phyloP scores from a whole-genome alignment of 371 early-diverging fungal genomes.

The Entomophthora muscae region DNA sequence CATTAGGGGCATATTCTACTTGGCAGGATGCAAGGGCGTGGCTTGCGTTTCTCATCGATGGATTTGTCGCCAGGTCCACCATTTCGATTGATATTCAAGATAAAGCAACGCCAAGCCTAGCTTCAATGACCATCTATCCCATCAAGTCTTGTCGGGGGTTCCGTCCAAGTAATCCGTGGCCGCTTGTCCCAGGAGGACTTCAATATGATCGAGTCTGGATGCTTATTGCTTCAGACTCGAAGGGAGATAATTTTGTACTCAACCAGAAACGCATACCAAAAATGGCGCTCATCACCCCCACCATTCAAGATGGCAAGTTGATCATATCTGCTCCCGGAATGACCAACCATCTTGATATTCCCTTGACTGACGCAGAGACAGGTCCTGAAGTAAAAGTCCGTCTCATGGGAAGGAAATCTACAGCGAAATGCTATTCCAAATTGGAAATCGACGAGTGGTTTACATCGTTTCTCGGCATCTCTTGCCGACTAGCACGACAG shows the following conservation, averaged over 20 bases:
- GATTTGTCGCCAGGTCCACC: neutral
- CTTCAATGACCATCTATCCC: constrained; percentile 25
- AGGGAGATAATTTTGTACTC: constrained; percentile 12
- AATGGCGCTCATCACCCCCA: neutral
- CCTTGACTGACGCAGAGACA: neutral
- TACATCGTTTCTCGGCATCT: constrained; percentile 25
- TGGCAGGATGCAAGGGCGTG: neutral
- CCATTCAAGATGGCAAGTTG: neutral
- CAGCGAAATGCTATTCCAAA: constrained; percentile 16
- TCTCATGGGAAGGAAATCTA: constrained; percentile 25
- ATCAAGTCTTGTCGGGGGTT: constrained; percentile 53
- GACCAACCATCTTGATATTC: neutral
- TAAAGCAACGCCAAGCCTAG: neutral
- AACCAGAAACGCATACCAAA: neutral
- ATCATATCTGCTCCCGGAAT: neutral
- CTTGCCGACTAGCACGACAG: constrained; percentile 32
- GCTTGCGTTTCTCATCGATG: neutral
- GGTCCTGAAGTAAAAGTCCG: constrained; percentile 10
- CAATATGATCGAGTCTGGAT: constrained; percentile 43
- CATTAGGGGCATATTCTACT: constrained; percentile 45
- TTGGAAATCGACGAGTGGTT: constrained; percentile 27
- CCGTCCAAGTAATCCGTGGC: constrained; percentile 28
- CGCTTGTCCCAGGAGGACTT: constrained; percentile 30
- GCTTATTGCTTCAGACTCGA: constrained; percentile 28
- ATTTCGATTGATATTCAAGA: neutral